Base-by-base conservation (phyloP, 768 basidiomycete genomes). In the Pluteus cervinus region DNA sequence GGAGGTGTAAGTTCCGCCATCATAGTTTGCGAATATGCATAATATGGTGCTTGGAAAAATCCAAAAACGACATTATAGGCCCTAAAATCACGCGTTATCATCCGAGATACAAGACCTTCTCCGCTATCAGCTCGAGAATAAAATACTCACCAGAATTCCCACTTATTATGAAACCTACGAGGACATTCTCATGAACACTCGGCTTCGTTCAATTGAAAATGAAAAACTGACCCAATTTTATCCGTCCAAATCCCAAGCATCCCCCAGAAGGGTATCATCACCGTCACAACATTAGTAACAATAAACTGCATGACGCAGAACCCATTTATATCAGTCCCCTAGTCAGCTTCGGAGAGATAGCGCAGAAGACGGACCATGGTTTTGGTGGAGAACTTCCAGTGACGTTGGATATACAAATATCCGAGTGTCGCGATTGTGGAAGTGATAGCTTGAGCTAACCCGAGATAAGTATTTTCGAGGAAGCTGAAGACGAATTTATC, bases 91-190 rank as follows among this genome's bases (percentile, higher is more conserved):
- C n/a, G n/a, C n/a, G n/a, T n/a, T n/a, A n/a, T n/a, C n/a, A n/a
- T n/a, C n/a, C n/a, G n/a, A n/a, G n/a, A n/a, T n/a, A n/a, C n/a
- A n/a, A n/a, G n/a, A n/a, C n/a, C n/a, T n/a, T n/a, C n/a, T n/a
- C n/a, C n/a, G n/a, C n/a, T n/a, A n/a, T n/a, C n/a, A n/a, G n/a
- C n/a, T n/a, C n/a, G n/a, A n/a, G n/a, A n/a, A n/a, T n/a, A n/a
- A n/a, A n/a, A n/a, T n/a, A n/a, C 61, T 33, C 47, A 81, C 86
- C 88, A 93, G 60, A 91, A 91, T 49, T 91, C 88, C 86, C 87
- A 89, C 10, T 50, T 71, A 41, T 87, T 85, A 52, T 88, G 86
- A 60, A 85, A 87, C 2, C 75, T 77, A n/a, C n/a, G n/a, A n/a
- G n/a, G n/a, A n/a, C n/a, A n/a, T n/a, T n/a, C n/a, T n/a, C n/a